These are phyloP conservation scores for Nephromyces sp. DNA, from an alignment of 169 alveolate species.

Conservation along the genomic window DNA sequence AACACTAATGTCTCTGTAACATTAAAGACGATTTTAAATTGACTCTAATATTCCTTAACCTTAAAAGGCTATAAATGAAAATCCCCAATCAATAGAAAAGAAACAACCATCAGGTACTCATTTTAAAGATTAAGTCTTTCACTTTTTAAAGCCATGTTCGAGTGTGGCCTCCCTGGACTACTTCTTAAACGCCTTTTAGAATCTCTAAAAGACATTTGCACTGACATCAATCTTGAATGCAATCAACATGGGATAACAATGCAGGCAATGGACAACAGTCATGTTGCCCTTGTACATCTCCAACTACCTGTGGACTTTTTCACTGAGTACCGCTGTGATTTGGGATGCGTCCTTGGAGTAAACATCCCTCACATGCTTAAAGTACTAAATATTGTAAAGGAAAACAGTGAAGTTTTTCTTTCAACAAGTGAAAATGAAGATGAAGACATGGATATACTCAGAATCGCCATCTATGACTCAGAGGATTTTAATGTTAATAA, in stretches of 20 bases:
- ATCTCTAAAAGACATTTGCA: slow-evolving; percentile 86
- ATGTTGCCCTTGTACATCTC: slow-evolving; percentile 90
- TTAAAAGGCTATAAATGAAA: too few species aligned
- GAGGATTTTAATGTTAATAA: background rate
- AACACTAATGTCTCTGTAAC: too few species aligned
- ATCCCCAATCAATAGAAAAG: too few species aligned
- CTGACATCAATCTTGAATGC: slow-evolving; percentile 91
- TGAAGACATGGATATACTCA: background rate
- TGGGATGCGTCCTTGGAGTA: slow-evolving; percentile 76
- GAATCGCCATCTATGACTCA: background rate
- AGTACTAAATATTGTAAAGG: background rate
- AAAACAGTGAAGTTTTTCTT: background rate
- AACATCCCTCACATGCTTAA: background rate
- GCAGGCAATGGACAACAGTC: slow-evolving; percentile 97
- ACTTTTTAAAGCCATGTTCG: too few species aligned
- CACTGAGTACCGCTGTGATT: slow-evolving; percentile 89
- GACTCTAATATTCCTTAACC: too few species aligned
- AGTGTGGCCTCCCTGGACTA: slow-evolving; percentile 25
- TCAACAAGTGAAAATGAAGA: background rate
- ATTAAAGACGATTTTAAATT: too few species aligned
- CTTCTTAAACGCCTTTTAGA: slow-evolving; percentile 26
- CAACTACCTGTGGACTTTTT: slow-evolving; percentile 85
- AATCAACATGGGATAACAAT: slow-evolving; percentile 87
- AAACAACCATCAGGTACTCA: too few species aligned
- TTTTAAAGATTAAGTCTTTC: too few species aligned